phyloP scores from a whole-genome alignment of 257 asterid species.

The Fraxinus americana region DNA sequence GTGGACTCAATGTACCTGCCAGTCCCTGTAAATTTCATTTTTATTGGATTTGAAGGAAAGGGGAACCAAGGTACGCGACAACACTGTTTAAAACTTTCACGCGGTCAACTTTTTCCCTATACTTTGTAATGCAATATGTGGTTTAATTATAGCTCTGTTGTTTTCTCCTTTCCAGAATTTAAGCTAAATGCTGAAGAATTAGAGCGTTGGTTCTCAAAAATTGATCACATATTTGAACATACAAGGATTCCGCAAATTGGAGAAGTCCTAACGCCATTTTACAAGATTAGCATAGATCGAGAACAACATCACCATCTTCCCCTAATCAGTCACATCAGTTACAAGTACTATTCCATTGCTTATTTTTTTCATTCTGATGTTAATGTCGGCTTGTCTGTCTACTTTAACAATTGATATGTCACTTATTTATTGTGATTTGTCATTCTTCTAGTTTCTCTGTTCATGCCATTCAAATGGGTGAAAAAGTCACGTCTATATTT shows the following conservation, averaged over 20 bases:
- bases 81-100: conserved; percentile 15
- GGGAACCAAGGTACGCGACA: conserved; percentile 76
- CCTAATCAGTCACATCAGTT: conserved; percentile 79
- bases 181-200: conserved; percentile 78
- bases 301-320: conserved; percentile 90
- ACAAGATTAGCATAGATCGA: conserved; percentile 73
- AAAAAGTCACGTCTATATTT: conserved; percentile 83
- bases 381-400: conserved; percentile 10
- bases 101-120: conserved; percentile 1
- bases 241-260: conserved; percentile 90
- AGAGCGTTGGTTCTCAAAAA: conserved; percentile 97
- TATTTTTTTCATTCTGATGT: conserved; percentile 21
- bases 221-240: conserved; percentile 95
- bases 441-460: conserved; percentile 79
- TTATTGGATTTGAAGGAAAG: conserved; percentile 95
- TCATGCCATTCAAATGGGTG: conserved; percentile 96
- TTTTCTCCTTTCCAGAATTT: conserved; percentile 57
- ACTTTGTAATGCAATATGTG: conserved; percentile 21
- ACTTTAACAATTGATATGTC: conserved; percentile 9
- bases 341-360: conserved; percentile 58
- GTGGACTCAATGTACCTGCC: conserved; percentile 90
- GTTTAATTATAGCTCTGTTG: conserved; percentile 21
- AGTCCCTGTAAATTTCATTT: conserved; percentile 89
- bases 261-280: conserved; percentile 89
- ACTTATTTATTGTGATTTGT: conserved; percentile 14